Evolutionary conservation across 129 eudicot species (phyloP).

Genomic region (Saussurea involucrata): DNA sequence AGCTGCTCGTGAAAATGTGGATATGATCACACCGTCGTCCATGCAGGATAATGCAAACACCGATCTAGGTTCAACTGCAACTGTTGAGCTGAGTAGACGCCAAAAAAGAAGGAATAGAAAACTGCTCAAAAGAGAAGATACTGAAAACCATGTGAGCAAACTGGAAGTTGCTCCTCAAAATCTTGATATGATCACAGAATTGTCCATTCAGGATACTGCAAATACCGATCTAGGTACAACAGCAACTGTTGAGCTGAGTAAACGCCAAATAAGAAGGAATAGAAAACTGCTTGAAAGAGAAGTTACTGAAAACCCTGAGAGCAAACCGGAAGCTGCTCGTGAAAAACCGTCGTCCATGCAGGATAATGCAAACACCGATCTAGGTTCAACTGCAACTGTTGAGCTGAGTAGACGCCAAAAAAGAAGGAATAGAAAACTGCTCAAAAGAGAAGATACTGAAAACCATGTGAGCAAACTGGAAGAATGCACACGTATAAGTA

Average conservation of each 20-base stretch:
- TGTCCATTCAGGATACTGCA: neutral
- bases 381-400: neutral
- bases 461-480: neutral
- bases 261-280: neutral
- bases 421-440: neutral
- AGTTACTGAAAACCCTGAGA: too few relatives aligned
- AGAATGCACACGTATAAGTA: neutral
- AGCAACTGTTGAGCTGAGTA: neutral
- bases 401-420: neutral
- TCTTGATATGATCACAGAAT: neutral
- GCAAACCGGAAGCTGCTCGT: too few relatives aligned
- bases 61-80: too few relatives aligned
- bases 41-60: too few relatives aligned
- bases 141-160: neutral
- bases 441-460: neutral
- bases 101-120: too few relatives aligned
- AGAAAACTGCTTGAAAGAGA: neutral
- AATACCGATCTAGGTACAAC: neutral
- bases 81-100: too few relatives aligned
- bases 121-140: too few relatives aligned
- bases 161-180: neutral
- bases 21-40: neutral
- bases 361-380: neutral
- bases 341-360: neutral
- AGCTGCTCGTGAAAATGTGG: neutral